These are phyloP conservation scores for Penstemon newberryi DNA, from an alignment of 257 asterid species.

Conservation along the genomic window DNA sequence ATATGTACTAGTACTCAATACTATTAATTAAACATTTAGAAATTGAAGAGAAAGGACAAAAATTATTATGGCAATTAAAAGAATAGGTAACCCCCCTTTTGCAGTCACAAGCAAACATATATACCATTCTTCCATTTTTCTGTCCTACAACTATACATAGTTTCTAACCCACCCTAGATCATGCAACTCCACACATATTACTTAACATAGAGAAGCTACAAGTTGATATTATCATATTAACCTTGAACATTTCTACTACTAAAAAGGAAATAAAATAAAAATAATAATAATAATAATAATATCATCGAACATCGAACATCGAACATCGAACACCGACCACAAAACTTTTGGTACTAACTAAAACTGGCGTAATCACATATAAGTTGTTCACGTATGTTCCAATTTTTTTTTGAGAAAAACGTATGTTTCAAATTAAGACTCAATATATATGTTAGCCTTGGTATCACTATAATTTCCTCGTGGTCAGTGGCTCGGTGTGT, in stretches of 20 bases:
- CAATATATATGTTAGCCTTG: no score
- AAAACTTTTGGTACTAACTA: no score
- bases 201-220: slow-evolving; percentile 4
- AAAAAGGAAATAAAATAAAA: no score
- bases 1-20: slow-evolving; percentile 23
- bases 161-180: slow-evolving; percentile 12
- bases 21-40: background rate
- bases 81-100: slow-evolving; percentile 32
- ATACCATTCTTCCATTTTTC: slow-evolving; percentile 34
- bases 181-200: slow-evolving; percentile 19
- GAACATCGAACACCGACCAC: no score
- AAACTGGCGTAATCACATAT: no score
- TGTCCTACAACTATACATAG: slow-evolving; percentile 19
- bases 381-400: no score
- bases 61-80: slow-evolving; percentile 2
- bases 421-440: no score
- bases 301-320: no score
- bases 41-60: slow-evolving; percentile 2
- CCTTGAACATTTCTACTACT: background rate
- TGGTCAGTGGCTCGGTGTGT: no score
- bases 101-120: slow-evolving; percentile 55
- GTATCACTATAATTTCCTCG: no score
- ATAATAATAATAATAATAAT: no score
- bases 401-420: no score
- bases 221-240: slow-evolving; percentile 11